Evolutionary conservation across 2,329 filamentous ascomycete species (phyloP), one percentile per base, ranked within the genome.

Genomic region (Fusarium camptoceras): DNA sequence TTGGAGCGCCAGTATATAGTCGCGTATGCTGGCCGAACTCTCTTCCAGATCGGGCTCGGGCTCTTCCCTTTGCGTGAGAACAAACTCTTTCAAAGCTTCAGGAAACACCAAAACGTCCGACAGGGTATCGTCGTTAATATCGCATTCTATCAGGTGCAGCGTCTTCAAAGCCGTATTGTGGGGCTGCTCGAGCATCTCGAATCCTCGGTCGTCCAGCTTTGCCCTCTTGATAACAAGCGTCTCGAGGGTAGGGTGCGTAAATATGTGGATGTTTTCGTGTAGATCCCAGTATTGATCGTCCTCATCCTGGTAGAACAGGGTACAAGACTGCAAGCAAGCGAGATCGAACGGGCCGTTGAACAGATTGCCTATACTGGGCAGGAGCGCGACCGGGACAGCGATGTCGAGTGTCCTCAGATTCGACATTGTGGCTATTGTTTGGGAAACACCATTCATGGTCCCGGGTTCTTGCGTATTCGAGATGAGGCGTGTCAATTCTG

Each of bases 281-380:
- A 86, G 77, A 68, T 86, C 83, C 84, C 84, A 86, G 73, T 85
- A 86, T 12, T 76, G 76, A 51, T 81, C 77, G 54, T 81, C 77
- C 16, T 80, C 77, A 65, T 77, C 77, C 70, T 85, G 83, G 68
- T 85, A 86, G 74, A 81, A 85, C 34, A 86, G 75, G 4, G 78
- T 81, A 77, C 84, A 85, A 5, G 79, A 77, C 69, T 81, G 82
- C 25, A 86, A 78, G 63, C 81, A 84, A 47, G 84, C 83, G 53
- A 86, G 75, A 74, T 85, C 84, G 63, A 86, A 86, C 2, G 84
- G 84, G 1, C 83, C 81, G 67, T 85, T 84, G 73, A 86, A 85
- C 6, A 86, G 74, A 39, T 81, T 79, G 10, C 84, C 84, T 68
- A 86, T 84, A 41, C 83, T 83, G 59, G 82, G 81, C 5, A 83